These are phyloP conservation scores for Hypericum perforatum DNA, from an alignment of 345 rosid species.

Conservation along the genomic window DNA sequence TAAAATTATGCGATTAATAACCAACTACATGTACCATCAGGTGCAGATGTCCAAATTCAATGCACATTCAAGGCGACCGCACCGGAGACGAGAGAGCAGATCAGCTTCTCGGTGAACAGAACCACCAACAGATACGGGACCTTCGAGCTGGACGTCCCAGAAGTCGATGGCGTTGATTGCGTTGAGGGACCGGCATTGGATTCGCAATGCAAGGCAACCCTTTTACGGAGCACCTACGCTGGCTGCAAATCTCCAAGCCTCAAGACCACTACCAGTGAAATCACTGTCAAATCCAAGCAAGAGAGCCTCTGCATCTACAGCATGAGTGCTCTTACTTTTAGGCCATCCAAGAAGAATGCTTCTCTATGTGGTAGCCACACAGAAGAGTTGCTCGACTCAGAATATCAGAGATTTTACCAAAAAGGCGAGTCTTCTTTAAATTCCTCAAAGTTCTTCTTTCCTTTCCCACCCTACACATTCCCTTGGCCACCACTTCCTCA, in stretches of 20 bases:
- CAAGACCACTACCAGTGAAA: constrained; percentile 44
- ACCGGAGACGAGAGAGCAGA: constrained; percentile 55
- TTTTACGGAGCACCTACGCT: constrained; percentile 33
- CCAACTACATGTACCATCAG: constrained; percentile 20
- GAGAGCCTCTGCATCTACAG: constrained; percentile 76
- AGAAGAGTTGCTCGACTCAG: constrained; percentile 11
- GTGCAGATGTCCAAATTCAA: constrained; percentile 55
- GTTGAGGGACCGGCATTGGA: constrained; percentile 52
- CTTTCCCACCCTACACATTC: constrained; percentile 47
- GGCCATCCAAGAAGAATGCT: constrained; percentile 42
- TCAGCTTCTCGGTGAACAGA: constrained; percentile 63
- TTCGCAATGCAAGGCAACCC: constrained; percentile 43
- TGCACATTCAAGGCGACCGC: constrained; percentile 69
- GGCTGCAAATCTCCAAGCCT: constrained; percentile 47
- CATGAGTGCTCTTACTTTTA: constrained; percentile 60
- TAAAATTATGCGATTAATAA: neutral
- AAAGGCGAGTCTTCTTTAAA: too few relatives aligned
- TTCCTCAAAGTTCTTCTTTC: constrained; percentile 55
- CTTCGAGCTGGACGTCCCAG: constrained; percentile 59
- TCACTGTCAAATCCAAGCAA: constrained; percentile 63
- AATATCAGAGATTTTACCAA: too few relatives aligned
- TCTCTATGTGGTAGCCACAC: constrained; percentile 38
- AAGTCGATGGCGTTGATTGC: constrained; percentile 73
- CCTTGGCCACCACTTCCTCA: constrained; percentile 39
- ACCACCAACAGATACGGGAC: constrained; percentile 58